Evolutionary conservation across 352 stramenopile genomes (phyloP).

Genomic region (Phytophthora hibernalis): DNA sequence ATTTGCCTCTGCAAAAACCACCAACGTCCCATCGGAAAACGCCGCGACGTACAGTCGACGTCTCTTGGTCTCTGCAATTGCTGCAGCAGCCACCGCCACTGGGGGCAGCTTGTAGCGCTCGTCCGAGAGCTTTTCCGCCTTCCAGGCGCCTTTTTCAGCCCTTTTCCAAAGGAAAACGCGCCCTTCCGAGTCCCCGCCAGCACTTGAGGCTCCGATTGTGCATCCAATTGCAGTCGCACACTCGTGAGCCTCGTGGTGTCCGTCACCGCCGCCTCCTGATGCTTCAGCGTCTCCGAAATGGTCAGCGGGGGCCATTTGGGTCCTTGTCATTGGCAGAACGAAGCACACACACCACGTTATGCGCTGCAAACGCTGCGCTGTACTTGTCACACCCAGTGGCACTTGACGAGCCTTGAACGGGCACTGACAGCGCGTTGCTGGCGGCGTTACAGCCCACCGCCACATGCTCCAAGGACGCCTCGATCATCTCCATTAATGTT

Average conservation of each 20-base stretch:
- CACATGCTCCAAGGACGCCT: slow-evolving; percentile 54
- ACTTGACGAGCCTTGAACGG: slow-evolving; percentile 14
- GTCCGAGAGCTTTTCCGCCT: slow-evolving; percentile 21
- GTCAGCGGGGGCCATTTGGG: slow-evolving; percentile 21
- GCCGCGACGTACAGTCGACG: slow-evolving; percentile 49
- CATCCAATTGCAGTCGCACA: slow-evolving; percentile 38
- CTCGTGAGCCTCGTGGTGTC: slow-evolving; percentile 54
- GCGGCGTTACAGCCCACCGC: slow-evolving; percentile 59
- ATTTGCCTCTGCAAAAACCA: slow-evolving; percentile 37
- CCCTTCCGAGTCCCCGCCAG: slow-evolving; percentile 73
- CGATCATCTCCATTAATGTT: slow-evolving; percentile 15
- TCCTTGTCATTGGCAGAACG: slow-evolving; percentile 2
- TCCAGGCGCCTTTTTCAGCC: slow-evolving; percentile 13
- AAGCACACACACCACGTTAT: slow-evolving; percentile 61
- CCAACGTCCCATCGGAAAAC: slow-evolving; percentile 60
- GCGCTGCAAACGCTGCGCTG: slow-evolving; percentile 51
- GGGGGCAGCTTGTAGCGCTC: slow-evolving; percentile 20
- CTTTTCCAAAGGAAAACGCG: slow-evolving; percentile 65
- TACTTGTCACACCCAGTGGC: neutral
- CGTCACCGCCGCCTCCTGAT: slow-evolving; percentile 30
- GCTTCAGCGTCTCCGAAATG: slow-evolving; percentile 56
- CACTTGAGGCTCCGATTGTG: slow-evolving; percentile 28
- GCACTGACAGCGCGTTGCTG: slow-evolving; percentile 54
- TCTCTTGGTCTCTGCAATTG: slow-evolving; percentile 34
- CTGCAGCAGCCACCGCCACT: slow-evolving; percentile 50